Evolutionary conservation across 176 grass and related monocot genomes (phyloP), one percentile per base, ranked within the genome.

Genomic region (Rhynchospora breviuscula): DNA sequence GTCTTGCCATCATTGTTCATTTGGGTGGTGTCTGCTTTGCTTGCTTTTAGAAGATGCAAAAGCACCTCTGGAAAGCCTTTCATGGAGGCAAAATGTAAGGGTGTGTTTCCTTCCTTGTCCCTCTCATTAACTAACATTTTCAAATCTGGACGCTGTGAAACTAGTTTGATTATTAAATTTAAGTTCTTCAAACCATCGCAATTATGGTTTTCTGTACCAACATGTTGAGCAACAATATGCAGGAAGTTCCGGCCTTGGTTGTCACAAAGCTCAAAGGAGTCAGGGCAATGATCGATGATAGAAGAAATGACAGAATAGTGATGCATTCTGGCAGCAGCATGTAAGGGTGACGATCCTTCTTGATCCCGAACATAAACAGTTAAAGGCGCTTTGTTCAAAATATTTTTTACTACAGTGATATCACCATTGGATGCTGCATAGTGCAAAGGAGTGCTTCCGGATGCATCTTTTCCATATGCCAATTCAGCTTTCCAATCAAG

Each of bases 1-100:
- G 90, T 92, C 17, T 22, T 10, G 1, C 81, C 90, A 8, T 23
- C 85, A 79, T 87, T 92, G 52, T 92, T 89, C 77, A 87, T 85
- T 18, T 86, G 25, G 9, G 83, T 79, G 2, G 67, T 17, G 3
- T 89, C 58, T 65, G 84, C 81, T 43, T 78, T 67, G 0, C 76
- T 53, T 46, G 33, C 67, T 0, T 63, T 31, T 0, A 89, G 53
- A 15, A 92, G 15, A 63, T 87, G 75, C 23, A 49, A 65, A 46
- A 89, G 25, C 7, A 56, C 63, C 0, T 29, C 61, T 68, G 35
- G 63, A 11, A 81, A 63, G 1, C 75, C 64, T 12, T 85, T 88
- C 0, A 5, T 58, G 15, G 84, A 73, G 0, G 87, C 90, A 47
- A 87, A 48, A 81, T 92, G 90, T 0, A 89, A 25, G 0, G 85